These are phyloP conservation scores for Musa beccarii DNA, from an alignment of 176 grass and related monocot genomes.

Conservation along the genomic window DNA sequence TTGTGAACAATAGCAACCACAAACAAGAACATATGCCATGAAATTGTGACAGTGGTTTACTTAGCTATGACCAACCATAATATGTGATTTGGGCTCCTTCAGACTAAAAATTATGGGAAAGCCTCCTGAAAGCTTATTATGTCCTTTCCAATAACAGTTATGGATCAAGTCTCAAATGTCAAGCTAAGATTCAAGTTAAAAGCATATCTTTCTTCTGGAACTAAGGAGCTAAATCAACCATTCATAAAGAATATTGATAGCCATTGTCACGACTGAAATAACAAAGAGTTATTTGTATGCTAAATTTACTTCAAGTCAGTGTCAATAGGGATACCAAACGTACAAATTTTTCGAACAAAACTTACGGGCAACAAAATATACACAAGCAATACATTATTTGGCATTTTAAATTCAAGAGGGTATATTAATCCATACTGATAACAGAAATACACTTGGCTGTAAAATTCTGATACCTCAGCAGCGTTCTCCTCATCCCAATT, in stretches of 20 bases:
- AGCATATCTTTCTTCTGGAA: neutral
- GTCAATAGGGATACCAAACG: neutral
- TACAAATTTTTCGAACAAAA: neutral
- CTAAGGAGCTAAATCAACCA: neutral
- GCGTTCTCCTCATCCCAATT: constrained; percentile 95
- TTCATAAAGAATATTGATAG: neutral
- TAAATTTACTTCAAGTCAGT: neutral
- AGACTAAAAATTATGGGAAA: neutral
- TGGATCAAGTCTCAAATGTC: neutral
- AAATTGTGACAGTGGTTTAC: no score
- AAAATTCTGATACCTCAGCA: constrained; percentile 49
- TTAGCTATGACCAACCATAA: no score
- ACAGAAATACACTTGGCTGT: neutral
- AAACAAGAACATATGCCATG: no score
- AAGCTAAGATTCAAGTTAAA: neutral
- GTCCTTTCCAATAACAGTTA: neutral
- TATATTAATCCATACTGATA: neutral
- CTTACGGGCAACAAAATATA: neutral
- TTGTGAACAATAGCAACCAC: no score
- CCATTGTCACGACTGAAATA: neutral
- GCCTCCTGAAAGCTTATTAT: neutral
- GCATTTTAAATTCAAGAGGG: neutral
- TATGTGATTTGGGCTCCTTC: no score
- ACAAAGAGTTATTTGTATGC: neutral
- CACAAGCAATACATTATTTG: neutral